Percentiles rank a stretch among this genome's conserved stretches.
Conservation (phyloP, 2,329 filamentous ascomycete species). For the Dothiorella sarmentorum region DNA sequence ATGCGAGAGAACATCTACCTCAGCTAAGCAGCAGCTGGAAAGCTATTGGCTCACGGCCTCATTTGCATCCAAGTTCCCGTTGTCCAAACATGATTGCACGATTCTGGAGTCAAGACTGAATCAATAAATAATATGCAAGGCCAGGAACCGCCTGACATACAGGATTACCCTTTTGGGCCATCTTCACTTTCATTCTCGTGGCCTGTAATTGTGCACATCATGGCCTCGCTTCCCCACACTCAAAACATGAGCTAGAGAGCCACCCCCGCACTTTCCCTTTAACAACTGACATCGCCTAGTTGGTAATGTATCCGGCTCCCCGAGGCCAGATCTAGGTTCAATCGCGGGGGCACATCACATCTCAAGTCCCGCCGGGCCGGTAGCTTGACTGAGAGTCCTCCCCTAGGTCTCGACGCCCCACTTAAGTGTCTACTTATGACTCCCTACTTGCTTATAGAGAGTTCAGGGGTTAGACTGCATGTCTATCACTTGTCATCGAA, state of each 20-base stretch:
- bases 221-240: neutral
- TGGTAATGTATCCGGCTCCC: neutral
- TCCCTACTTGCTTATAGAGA: too few species aligned
- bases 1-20: slow-evolving; percentile 33
- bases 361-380: neutral
- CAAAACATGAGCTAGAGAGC: neutral
- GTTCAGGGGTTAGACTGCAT: too few species aligned
- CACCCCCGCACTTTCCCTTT: neutral
- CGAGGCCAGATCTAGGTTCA: neutral
- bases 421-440: neutral
- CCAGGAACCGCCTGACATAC: neutral
- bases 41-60: too few species aligned
- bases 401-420: neutral
- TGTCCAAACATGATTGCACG: too few species aligned
- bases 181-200: neutral
- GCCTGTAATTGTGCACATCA: neutral
- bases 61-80: too few species aligned
- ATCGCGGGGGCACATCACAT: neutral
- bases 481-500: too few species aligned
- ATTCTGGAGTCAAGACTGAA: too few species aligned
- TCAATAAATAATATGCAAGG: neutral
- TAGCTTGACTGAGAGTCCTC: neutral
- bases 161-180: neutral
- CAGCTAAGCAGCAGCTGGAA: slow-evolving; percentile 23
- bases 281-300: neutral